Evolutionary conservation across 2,329 filamentous ascomycete genomes (phyloP).

Genomic region (Botryotinia convoluta): DNA sequence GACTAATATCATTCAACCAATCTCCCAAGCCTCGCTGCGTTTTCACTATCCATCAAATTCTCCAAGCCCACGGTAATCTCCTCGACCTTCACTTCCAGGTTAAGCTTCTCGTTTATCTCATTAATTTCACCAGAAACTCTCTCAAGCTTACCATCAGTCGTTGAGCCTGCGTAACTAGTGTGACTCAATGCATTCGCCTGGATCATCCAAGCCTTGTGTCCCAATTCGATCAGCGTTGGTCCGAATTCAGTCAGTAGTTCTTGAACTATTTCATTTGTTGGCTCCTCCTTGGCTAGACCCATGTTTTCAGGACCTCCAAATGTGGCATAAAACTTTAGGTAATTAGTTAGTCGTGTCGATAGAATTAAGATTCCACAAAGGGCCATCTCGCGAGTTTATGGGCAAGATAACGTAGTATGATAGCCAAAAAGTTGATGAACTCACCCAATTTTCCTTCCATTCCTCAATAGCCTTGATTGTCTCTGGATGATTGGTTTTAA

Average conservation of each 20-base stretch:
- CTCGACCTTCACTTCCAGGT: neutral
- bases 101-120: neutral
- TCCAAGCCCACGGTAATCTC: neutral
- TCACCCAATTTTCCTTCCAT: constrained; percentile 29
- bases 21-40: neutral
- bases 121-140: neutral
- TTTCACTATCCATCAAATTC: neutral
- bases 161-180: constrained; percentile 25
- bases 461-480: constrained; percentile 24
- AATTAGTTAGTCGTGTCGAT: neutral
- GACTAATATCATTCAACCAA: neutral
- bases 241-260: constrained; percentile 28
- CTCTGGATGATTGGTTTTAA: constrained; percentile 21
- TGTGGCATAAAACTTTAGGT: constrained; percentile 23
- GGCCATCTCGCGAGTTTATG: neutral
- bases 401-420: neutral
- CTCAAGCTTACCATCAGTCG: constrained; percentile 11
- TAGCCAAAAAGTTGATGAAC: neutral
- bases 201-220: constrained; percentile 27
- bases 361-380: neutral
- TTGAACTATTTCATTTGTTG: constrained; percentile 19
- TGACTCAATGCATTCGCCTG: constrained; percentile 29
- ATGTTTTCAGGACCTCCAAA: constrained; percentile 27
- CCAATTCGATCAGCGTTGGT: constrained; percentile 23
- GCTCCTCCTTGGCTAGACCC: constrained; percentile 17